Percentiles rank a stretch among this genome's conserved stretches.
These are phyloP conservation scores for Xylaria longipes DNA, from an alignment of 495 filamentous ascomycete genomes.

Conservation along the genomic window DNA sequence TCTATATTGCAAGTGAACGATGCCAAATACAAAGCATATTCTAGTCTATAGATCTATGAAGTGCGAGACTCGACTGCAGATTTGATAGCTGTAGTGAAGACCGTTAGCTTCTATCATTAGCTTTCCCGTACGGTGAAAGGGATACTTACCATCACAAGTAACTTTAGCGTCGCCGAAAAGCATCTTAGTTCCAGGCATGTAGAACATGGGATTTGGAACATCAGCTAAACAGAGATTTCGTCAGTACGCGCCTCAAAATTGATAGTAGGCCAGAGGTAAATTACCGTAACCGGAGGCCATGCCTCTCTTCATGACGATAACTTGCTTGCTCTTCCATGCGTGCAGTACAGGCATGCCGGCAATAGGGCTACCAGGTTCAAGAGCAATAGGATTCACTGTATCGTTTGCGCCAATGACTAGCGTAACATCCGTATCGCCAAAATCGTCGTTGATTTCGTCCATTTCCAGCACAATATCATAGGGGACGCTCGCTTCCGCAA, in stretches of 20 bases:
- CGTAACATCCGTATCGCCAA: slow-evolving; percentile 79
- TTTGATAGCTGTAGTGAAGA: slow-evolving; percentile 54
- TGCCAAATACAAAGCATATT: slow-evolving; percentile 25
- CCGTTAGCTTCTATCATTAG: slow-evolving; percentile 12
- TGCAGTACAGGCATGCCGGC: slow-evolving; percentile 87
- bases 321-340: slow-evolving; percentile 89
- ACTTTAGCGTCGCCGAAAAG: slow-evolving; percentile 83
- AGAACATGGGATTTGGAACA: slow-evolving; percentile 88
- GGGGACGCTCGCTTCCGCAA: slow-evolving; percentile 80
- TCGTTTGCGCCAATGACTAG: slow-evolving; percentile 87
- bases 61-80: slow-evolving; percentile 53
- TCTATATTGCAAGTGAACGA: slow-evolving; percentile 22
- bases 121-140: not conserved
- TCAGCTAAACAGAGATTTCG: slow-evolving; percentile 59
- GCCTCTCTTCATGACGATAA: slow-evolving; percentile 84
- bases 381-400: slow-evolving; percentile 82
- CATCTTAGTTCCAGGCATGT: slow-evolving; percentile 83
- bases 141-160: slow-evolving; percentile 70
- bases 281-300: slow-evolving; percentile 81
- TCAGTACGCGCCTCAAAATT: slow-evolving; percentile 1
- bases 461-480: slow-evolving; percentile 88
- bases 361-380: slow-evolving; percentile 78
- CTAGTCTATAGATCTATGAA: slow-evolving; percentile 46
- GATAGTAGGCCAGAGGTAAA: slow-evolving; percentile 22
- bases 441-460: slow-evolving; percentile 92